phyloP scores from a whole-genome alignment of 345 rosid genomes.

The Lepidium sativum region DNA sequence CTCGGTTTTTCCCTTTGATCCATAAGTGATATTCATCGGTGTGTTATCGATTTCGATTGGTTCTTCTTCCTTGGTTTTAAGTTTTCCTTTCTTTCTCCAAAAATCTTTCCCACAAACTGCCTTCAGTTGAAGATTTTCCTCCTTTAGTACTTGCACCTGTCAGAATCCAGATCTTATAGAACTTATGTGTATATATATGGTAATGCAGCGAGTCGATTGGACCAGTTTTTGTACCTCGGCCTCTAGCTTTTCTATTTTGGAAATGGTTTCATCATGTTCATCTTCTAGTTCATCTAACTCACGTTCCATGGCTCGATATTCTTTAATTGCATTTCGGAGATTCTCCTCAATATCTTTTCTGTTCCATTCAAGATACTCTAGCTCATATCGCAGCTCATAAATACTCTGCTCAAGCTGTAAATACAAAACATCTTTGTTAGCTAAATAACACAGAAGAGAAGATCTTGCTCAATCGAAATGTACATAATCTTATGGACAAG shows the following conservation, averaged over 20 bases:
- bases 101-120: conserved; percentile 31
- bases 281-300: conserved; percentile 60
- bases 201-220: neutral
- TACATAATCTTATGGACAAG: neutral
- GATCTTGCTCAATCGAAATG: neutral
- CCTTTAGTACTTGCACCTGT: conserved; percentile 48
- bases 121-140: conserved; percentile 46
- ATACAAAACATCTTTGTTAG: neutral
- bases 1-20: conserved; percentile 23
- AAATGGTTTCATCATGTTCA: conserved; percentile 45
- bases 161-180: neutral
- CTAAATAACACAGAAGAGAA: neutral
- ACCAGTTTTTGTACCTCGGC: conserved; percentile 39
- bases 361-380: conserved; percentile 48
- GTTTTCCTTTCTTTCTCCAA: conserved; percentile 25
- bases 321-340: conserved; percentile 42
- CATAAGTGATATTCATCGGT: conserved; percentile 15
- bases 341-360: conserved; percentile 48
- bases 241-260: conserved; percentile 49
- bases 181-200: neutral
- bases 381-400: conserved; percentile 39
- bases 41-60: neutral
- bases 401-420: conserved; percentile 65
- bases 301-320: conserved; percentile 43
- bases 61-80: conserved; percentile 21